Evolutionary conservation across 441 rosid species (phyloP).

Genomic region (Arabidopsis hybrid): DNA sequence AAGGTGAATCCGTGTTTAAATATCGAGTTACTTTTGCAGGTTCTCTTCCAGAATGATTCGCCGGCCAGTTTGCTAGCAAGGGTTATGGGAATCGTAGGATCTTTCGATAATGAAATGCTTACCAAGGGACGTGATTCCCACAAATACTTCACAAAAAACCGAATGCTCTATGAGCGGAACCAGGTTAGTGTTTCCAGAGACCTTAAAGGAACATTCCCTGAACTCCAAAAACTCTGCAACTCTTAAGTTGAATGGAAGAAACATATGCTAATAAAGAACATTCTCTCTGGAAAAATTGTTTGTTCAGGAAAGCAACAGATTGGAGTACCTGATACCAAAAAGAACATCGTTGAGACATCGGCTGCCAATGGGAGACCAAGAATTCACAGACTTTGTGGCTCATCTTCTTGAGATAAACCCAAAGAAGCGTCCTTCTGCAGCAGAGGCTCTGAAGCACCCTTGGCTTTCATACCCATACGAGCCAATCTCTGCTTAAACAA

Average conservation of each 20-base stretch:
- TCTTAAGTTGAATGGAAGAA: conserved; percentile 4
- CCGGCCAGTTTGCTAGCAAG: conserved; percentile 95
- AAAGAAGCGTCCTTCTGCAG: conserved; percentile 89
- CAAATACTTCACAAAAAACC: conserved; percentile 91
- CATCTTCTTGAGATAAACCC: conserved; percentile 95
- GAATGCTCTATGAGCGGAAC: conserved; percentile 95
- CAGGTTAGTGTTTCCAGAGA: conserved; percentile 59
- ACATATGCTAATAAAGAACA: conserved; percentile 20
- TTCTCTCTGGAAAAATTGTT: neutral
- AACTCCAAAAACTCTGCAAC: neutral
- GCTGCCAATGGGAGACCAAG: conserved; percentile 98
- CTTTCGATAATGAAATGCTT: conserved; percentile 83
- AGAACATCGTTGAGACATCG: conserved; percentile 92
- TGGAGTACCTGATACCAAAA: conserved; percentile 90
- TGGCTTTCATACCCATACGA: conserved; percentile 96
- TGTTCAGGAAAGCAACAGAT: conserved; percentile 79
- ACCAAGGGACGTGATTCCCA: conserved; percentile 91
- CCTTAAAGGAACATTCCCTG: neutral
- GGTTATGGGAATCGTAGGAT: conserved; percentile 86
- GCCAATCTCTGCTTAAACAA: conserved; percentile 81
- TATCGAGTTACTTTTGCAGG: conserved; percentile 51
- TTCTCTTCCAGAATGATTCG: conserved; percentile 98
- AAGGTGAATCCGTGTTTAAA: conserved; percentile 19
- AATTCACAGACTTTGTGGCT: conserved; percentile 88
- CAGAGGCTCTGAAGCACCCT: conserved; percentile 27